A percentile compares a stretch with the other conserved stretches of the same genome.
Conservation (phyloP, 2,329 filamentous ascomycete species). For the Fusarium citri region DNA sequence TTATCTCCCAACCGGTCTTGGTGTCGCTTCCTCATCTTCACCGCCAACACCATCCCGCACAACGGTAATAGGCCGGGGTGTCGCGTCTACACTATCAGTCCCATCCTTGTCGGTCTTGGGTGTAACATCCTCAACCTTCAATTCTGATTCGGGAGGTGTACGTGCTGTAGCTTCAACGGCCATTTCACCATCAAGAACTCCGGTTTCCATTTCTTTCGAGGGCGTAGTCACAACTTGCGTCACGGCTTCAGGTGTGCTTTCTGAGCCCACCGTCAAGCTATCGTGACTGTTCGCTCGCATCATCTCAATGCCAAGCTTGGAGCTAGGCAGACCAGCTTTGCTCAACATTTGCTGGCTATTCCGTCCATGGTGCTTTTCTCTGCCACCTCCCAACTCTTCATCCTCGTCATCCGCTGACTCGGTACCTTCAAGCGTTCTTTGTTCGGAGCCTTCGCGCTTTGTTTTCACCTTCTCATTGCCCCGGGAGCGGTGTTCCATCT, state of each 20-base stretch:
- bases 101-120: slow-evolving; percentile 23
- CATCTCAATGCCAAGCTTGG: slow-evolving; percentile 96
- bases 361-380: slow-evolving; percentile 61
- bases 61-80: slow-evolving; percentile 54
- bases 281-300: slow-evolving; percentile 96
- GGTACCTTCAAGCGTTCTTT: slow-evolving; percentile 75
- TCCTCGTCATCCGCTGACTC: slow-evolving; percentile 97
- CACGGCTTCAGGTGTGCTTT: slow-evolving; percentile 63
- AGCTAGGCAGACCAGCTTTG: slow-evolving; percentile 75
- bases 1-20: slow-evolving; percentile 50
- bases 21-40: slow-evolving; percentile 52
- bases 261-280: slow-evolving; percentile 70
- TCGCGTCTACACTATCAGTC: slow-evolving; percentile 54
- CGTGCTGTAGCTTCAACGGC: slow-evolving; percentile 20
- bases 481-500: slow-evolving; percentile 67
- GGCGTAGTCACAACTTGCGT: slow-evolving; percentile 64
- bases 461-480: slow-evolving; percentile 79
- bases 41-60: slow-evolving; percentile 20
- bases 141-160: slow-evolving; percentile 43
- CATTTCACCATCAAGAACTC: slow-evolving; percentile 42
- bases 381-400: slow-evolving; percentile 77
- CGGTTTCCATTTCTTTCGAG: slow-evolving; percentile 55
- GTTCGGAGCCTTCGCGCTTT: slow-evolving; percentile 81
- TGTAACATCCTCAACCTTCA: slow-evolving; percentile 20
- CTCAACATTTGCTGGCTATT: slow-evolving; percentile 52